Conservation (phyloP, 2,329 filamentous ascomycete genomes). For the Calcarisporium arbuscula region DNA sequence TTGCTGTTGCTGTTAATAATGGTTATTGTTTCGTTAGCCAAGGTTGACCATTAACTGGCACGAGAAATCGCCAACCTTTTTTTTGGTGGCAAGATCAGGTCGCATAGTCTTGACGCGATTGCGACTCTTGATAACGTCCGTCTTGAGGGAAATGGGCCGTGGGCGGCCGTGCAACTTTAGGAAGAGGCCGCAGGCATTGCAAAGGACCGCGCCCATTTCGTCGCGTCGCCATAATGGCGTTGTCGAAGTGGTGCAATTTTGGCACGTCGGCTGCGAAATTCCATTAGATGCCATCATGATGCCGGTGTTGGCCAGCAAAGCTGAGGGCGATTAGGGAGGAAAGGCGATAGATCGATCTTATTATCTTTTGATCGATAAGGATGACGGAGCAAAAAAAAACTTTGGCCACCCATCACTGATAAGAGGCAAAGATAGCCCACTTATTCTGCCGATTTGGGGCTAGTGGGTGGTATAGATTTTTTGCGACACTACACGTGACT, state of each 20-base stretch:
- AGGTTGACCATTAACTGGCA: not conserved
- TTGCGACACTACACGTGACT: conserved; percentile 12
- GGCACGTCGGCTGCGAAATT: conserved; percentile 82
- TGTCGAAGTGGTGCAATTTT: conserved; percentile 92
- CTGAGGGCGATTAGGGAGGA: conserved; percentile 18
- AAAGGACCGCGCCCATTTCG: conserved; percentile 90
- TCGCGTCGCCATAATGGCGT: conserved; percentile 97
- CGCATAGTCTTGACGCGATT: conserved; percentile 90
- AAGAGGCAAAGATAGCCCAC: conserved; percentile 25
- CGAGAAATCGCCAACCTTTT: conserved; percentile 58
- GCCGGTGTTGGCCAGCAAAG: conserved; percentile 27
- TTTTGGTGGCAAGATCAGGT: conserved; percentile 70
- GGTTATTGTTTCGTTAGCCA: conserved; percentile 9
- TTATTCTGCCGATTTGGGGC: conserved; percentile 6
- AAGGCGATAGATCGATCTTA: conserved; percentile 23
- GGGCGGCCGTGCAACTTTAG: conserved; percentile 92
- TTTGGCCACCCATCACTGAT: conserved; percentile 27
- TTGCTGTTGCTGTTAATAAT: conserved; percentile 31
- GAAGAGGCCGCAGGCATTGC: conserved; percentile 97
- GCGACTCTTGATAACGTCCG: conserved; percentile 98
- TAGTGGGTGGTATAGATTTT: conserved; percentile 14
- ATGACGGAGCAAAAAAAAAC: conserved; percentile 27
- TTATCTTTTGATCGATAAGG: conserved; percentile 33
- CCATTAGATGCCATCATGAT: conserved; percentile 51
- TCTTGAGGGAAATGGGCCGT: conserved; percentile 93